Evolutionary conservation across 257 asterid genomes (phyloP), one percentile per base, ranked within the genome.

Genomic region (Voacanga thouarsii): DNA sequence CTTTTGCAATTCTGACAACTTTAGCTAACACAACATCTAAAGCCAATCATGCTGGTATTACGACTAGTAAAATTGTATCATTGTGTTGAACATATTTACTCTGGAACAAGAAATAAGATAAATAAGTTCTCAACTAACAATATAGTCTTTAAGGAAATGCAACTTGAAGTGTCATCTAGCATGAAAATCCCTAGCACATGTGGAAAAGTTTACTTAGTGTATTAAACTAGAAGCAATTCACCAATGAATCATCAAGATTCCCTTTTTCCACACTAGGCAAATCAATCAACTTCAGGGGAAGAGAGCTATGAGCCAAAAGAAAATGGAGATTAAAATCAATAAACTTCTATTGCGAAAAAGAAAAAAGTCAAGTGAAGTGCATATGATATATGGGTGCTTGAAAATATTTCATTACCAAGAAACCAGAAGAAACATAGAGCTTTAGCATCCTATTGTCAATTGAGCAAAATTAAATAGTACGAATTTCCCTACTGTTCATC

Each of bases 261-360:
- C 96, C 96, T 88, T 90, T 96, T 55, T 96, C 99, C 37, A 91
- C 97, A 39, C 99, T 98, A 82, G 99, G 98, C 84, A 96, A 87
- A 90, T 96, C 99, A 80, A 96, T 84, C 87, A 96, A 88, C 85
- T 96, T 93, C 89, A 96, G 79, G 12, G 99, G 90, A 67, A 97
- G 99, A 82, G 91, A n/a, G n/a, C 99, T 96, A 93, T 82, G 78
- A 56, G 55, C 76, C 77, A 81, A 73, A 70, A 79, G 69, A 78
- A 63, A 61, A 51, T 28, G 71, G 71, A 77, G 43, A 80, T 55
- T 10, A 77, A 50, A 69, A 69, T 1, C 15, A 30, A 30, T 12
- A 63, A 24, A 23, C 11, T 11, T 55, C 12, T n/a, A 47, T 43
- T 59, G 5, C 7, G 10, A 5, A 60, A n/a, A 55, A 61, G 56